Evolutionary conservation across 2,329 filamentous ascomycete species (phyloP), one percentile per base, ranked within the genome.

Genomic region (Beauveria caledonica): DNA sequence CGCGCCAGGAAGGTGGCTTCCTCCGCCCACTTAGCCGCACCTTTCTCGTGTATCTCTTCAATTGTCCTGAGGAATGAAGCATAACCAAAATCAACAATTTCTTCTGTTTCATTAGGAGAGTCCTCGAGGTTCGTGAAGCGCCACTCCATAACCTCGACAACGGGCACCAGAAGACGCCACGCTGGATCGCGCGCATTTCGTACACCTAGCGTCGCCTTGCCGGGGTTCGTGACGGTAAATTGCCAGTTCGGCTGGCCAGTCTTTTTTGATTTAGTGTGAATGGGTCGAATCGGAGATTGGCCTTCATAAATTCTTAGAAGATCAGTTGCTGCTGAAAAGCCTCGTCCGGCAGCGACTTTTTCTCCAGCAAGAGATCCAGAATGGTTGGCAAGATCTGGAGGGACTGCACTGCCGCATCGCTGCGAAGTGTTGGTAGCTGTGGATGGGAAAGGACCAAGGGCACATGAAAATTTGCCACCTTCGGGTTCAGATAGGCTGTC

Each of bases 381-480:
- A 73, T 68, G 4, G 71, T 73, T 0, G 71, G 71, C 1, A 73
- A 65, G 7, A 73, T 70, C 19, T 71, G 70, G 29, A 69, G 61
- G 7, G 71, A 69, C 6, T 68, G 68, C 3, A 71, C 68, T 19
- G 70, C 66, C n/a, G 67, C 68, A 19, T 68, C 61, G 62, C 71
- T 66, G 17, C 69, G 62, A 0, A 73, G 59, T 15, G 64, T 63
- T 2, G 71, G 71, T 9, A 73, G 66, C 33, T 69, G 65, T 1
- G 71, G 71, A 44, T 73, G 71, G 11, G 69, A 68, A 23, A 73
- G 64, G 8, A 69, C 64, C 9, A 73, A 60, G 9, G 70, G 70
- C 1, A 73, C 68, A 21, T 70, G 71, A 46, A 68, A 65, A 62
- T 67, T 70, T 62, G 67, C 69, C 58, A 71, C 63, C 52, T 71